Conservation (phyloP, 148 eudicot genomes). For the Fallopia convolvulus region DNA sequence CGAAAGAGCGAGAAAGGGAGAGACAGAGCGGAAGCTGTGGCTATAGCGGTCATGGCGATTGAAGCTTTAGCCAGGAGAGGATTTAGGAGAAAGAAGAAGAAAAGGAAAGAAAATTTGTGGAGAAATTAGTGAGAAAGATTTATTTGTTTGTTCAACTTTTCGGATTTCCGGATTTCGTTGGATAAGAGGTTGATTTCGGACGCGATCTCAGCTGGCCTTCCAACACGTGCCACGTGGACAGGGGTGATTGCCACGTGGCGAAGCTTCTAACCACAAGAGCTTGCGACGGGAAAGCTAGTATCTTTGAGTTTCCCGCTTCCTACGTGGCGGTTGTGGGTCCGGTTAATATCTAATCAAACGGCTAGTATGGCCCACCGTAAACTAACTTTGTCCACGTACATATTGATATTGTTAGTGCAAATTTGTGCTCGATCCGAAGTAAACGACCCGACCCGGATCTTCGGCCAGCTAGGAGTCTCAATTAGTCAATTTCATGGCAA, state of each 20-base stretch:
- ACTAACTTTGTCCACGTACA: no score
- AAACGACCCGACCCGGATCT: no score
- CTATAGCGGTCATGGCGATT: slow-evolving; percentile 55
- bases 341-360: background rate
- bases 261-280: slow-evolving; percentile 23
- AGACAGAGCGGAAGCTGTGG: slow-evolving; percentile 64
- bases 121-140: slow-evolving; percentile 13
- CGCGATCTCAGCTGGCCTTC: slow-evolving; percentile 55
- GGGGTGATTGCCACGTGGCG: slow-evolving; percentile 24
- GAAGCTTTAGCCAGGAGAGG: slow-evolving; percentile 13
- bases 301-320: slow-evolving; percentile 4
- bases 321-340: background rate
- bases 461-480: no score
- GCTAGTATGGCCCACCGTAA: background rate
- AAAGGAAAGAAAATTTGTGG: background rate
- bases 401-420: no score
- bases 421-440: no score
- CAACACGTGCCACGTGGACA: slow-evolving; percentile 46
- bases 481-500: no score
- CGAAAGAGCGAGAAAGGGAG: slow-evolving; percentile 47
- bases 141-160: background rate
- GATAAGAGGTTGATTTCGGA: slow-evolving; percentile 46
- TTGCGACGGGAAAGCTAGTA: background rate
- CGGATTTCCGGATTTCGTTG: slow-evolving; percentile 17
- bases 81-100: slow-evolving; percentile 7